Conservation (phyloP, 495 filamentous ascomycete species). For the Glutinoglossum americanum region DNA sequence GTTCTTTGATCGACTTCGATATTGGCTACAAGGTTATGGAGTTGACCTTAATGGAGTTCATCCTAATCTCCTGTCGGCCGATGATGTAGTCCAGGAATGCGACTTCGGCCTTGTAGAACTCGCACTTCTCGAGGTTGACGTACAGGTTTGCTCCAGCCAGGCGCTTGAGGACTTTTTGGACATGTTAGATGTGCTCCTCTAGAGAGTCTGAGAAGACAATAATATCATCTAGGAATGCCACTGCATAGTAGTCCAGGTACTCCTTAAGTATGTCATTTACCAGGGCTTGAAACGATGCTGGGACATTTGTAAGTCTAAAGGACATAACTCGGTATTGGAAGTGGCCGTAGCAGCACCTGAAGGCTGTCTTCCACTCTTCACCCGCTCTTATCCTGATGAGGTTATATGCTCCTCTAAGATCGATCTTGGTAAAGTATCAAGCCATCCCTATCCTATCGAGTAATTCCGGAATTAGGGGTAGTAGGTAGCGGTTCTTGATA, state of each 20-base stretch:
- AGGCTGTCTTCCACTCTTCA: conserved; percentile 10
- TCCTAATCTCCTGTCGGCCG: conserved; percentile 10
- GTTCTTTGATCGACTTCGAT: conserved; percentile 6
- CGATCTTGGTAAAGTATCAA: conserved; percentile 3
- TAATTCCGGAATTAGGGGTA: background rate
- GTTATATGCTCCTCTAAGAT: conserved; percentile 5
- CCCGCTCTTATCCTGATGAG: conserved; percentile 2
- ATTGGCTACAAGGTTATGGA: conserved; percentile 8
- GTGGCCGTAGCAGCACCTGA: background rate
- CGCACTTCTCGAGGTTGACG: conserved; percentile 14
- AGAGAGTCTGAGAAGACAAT: conserved; percentile 14
- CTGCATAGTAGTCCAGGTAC: conserved; percentile 10
- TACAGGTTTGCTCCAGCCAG: conserved; percentile 8
- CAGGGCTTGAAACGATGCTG: conserved; percentile 12
- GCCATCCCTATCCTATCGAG: background rate
- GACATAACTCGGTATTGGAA: conserved; percentile 15
- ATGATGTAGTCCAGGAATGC: conserved; percentile 16
- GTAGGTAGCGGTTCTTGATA: conserved; percentile 2
- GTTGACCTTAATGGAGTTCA: conserved; percentile 13
- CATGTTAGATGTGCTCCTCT: conserved; percentile 10
- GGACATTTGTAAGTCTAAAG: conserved; percentile 14
- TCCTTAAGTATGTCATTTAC: conserved; percentile 13
- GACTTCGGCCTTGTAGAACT: conserved; percentile 14
- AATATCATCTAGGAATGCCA: conserved; percentile 18
- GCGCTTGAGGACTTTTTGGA: conserved; percentile 10